Evolutionary conservation across 352 stramenopile species (phyloP).

Genomic region (Pythium sp.): DNA sequence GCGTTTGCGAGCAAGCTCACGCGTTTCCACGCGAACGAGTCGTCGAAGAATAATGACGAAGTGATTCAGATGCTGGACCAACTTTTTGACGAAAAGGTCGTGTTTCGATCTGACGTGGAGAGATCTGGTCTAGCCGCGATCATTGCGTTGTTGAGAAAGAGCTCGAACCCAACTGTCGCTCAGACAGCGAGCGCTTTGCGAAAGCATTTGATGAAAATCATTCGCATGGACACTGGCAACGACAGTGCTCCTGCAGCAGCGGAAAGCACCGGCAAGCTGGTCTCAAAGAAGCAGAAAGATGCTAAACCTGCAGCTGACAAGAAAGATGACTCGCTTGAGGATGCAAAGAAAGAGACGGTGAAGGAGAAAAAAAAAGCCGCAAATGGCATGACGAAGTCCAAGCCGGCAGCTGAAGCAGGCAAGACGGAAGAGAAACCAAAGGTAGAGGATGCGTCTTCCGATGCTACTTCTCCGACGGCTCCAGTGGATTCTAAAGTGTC

Average conservation of each 20-base stretch:
- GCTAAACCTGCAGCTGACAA: constrained; percentile 9
- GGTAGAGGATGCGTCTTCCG: neutral
- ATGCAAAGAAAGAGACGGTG: constrained; percentile 4
- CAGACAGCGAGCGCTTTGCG: constrained; percentile 71
- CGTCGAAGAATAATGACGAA: constrained; percentile 73
- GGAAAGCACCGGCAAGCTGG: constrained; percentile 34
- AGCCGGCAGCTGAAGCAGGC: neutral
- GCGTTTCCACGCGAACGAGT: constrained; percentile 59
- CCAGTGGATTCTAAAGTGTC: constrained; percentile 7
- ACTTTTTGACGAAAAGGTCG: constrained; percentile 67
- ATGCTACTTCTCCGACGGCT: neutral
- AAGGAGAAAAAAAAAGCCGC: neutral
- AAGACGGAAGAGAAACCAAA: neutral
- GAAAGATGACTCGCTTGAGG: neutral
- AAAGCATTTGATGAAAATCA: constrained; percentile 73
- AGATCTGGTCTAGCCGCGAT: constrained; percentile 64
- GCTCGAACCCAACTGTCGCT: constrained; percentile 58
- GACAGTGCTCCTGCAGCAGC: constrained; percentile 17
- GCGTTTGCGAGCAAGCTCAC: constrained; percentile 63
- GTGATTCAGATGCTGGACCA: constrained; percentile 68
- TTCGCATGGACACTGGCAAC: constrained; percentile 46
- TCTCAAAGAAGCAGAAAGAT: constrained; percentile 21
- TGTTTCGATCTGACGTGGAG: constrained; percentile 71
- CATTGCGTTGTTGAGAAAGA: constrained; percentile 69
- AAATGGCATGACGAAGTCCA: constrained; percentile 1